These are phyloP conservation scores for Trifolium pratense DNA, from an alignment of 306 rosid genomes.

Conservation along the genomic window DNA sequence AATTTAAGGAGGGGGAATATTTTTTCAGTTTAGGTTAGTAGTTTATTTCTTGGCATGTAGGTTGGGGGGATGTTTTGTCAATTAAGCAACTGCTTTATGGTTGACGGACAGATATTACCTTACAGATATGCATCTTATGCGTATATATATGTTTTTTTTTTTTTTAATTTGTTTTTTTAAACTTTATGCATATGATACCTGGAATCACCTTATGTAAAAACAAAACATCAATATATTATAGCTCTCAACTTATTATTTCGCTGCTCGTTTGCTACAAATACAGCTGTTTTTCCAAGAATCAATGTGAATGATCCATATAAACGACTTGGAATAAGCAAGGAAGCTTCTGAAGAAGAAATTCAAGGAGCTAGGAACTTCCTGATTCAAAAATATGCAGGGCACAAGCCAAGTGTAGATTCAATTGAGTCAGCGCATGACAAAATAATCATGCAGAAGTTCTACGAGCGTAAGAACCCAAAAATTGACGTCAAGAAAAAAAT, in stretches of 20 bases:
- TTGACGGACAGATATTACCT: slow-evolving; percentile 25
- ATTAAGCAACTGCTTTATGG: slow-evolving; percentile 1
- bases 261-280: slow-evolving; percentile 49
- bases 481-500: slow-evolving; percentile 82
- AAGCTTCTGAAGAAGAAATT: slow-evolving; percentile 96
- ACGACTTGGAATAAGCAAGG: slow-evolving; percentile 93
- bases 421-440: slow-evolving; percentile 96
- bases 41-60: background rate
- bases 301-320: slow-evolving; percentile 88
- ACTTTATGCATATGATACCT: slow-evolving; percentile 23
- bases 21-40: background rate
- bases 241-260: slow-evolving; percentile 32
- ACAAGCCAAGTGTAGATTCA: slow-evolving; percentile 90
- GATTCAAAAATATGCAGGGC: slow-evolving; percentile 77
- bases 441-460: slow-evolving; percentile 84
- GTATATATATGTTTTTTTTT: too few species aligned
- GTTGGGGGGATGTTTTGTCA: background rate
- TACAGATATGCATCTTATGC: too few species aligned
- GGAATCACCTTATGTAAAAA: slow-evolving; percentile 29
- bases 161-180: too few species aligned
- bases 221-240: slow-evolving; percentile 8
- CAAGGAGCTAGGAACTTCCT: slow-evolving; percentile 94
- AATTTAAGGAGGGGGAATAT: slow-evolving; percentile 12
- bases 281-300: slow-evolving; percentile 93
- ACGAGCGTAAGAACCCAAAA: slow-evolving; percentile 83